Percentiles rank a stretch among this genome's conserved stretches.
phyloP scores from a whole-genome alignment of 495 filamentous ascomycete genomes.

The Friedmanniomyces simplex region DNA sequence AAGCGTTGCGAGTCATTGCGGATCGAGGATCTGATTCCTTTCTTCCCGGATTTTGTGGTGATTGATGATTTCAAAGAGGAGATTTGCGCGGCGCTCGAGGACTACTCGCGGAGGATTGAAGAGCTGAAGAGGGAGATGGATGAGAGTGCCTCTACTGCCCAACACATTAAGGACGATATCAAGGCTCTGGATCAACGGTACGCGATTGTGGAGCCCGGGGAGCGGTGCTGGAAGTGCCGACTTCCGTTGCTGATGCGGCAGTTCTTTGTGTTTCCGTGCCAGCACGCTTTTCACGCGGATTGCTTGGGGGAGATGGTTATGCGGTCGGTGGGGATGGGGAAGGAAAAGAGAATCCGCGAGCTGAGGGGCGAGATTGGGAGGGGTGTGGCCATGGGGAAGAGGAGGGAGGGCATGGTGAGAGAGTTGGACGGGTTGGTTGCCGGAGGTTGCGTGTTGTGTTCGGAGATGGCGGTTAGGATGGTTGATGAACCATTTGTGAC shows the following conservation, averaged over 20 bases:
- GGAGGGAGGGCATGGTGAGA: slow-evolving; percentile 70
- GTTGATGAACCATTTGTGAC: slow-evolving; percentile 87
- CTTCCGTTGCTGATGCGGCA: slow-evolving; percentile 77
- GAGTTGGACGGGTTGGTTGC: slow-evolving; percentile 86
- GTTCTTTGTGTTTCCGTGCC: slow-evolving; percentile 97
- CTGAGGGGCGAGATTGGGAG: slow-evolving; percentile 69
- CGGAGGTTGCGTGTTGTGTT: slow-evolving; percentile 64
- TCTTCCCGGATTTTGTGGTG: slow-evolving; percentile 98
- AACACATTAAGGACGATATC: slow-evolving; percentile 81
- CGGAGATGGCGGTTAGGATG: slow-evolving; percentile 83
- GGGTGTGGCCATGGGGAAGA: slow-evolving; percentile 51
- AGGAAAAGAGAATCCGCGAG: slow-evolving; percentile 71
- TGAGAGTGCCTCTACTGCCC: slow-evolving; percentile 72
- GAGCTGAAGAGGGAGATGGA: slow-evolving; percentile 91
- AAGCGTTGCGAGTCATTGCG: slow-evolving; percentile 80
- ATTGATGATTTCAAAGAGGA: slow-evolving; percentile 99
- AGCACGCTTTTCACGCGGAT: slow-evolving; percentile 94
- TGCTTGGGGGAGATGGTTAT: slow-evolving; percentile 78
- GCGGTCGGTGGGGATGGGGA: slow-evolving; percentile 59
- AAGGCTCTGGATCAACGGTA: slow-evolving; percentile 74
- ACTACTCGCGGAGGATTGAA: slow-evolving; percentile 84
- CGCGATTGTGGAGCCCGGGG: slow-evolving; percentile 92
- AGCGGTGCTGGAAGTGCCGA: slow-evolving; percentile 80
- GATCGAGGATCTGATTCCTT: slow-evolving; percentile 94
- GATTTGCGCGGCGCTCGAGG: slow-evolving; percentile 85